Base-by-base conservation (phyloP, 768 basidiomycete species). In the Trametes cubensis region DNA sequence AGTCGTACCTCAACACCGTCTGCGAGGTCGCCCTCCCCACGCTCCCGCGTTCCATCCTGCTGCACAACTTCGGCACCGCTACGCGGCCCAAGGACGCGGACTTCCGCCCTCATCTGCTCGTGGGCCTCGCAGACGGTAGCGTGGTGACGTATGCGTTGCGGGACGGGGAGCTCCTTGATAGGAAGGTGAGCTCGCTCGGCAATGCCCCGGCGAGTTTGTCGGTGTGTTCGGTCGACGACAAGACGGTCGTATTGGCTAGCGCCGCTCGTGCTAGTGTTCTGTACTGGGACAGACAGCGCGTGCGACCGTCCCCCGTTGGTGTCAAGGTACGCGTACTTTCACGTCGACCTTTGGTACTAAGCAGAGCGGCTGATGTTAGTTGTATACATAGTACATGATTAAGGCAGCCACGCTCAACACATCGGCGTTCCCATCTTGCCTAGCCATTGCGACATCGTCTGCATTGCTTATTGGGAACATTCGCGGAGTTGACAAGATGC, bases 71-170 rank as follows among this genome's bases (percentile, higher is more conserved):
- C 71, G 82, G 82, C 39, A 47, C 66, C 53, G 66, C 79, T 69
- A 28, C 62, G 14, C 72, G 72, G 46, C 73, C 26, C 72, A 78
- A 70, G 72, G 68, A 65, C 45, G 65, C 44, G 64, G 80, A 72
- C 66, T 77, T 58, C 74, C 80, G 70, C 67, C 84, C 77, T 0
- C 83, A 88, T 63, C 77, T 95, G 10, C 77, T 96, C 30, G 84
- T 83, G 18, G 94, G 94, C 3, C 78, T 94, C 11, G 84, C 81
- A 3, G 85, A 96, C 70, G 94, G 94, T 2, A 85, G 85, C 17
- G 77, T 94, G 26, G 81, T 83, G 4, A 78, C 83, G 13, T 85
- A 87, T 72, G 70, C 70, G 57, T 79, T 81, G 46, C 68, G 68
- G 17, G 65, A 71, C 14, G 63, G 63, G 15, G 60, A 64, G 63